A percentile compares a stretch with the other conserved stretches of the same genome.
Conservation (phyloP, 164 flowering plant genomes). For the Platanus orientalis region DNA sequence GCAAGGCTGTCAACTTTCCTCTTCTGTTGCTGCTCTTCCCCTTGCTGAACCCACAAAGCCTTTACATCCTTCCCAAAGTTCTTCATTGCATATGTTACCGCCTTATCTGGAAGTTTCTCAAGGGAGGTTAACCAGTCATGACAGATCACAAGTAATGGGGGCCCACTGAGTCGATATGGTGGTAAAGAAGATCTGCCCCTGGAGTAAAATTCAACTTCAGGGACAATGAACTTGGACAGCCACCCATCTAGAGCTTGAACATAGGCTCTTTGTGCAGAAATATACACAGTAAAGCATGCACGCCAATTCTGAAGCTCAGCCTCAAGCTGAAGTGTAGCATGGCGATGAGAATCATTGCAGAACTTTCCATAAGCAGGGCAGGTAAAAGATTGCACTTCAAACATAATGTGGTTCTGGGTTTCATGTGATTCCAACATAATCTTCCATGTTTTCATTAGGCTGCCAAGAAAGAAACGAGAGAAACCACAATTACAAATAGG, state of each 20-base stretch:
- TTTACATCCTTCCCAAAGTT: constrained; percentile 69
- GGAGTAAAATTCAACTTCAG: constrained; percentile 67
- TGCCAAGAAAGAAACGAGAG: constrained; percentile 27
- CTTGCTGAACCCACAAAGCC: constrained; percentile 74
- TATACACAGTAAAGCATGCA: constrained; percentile 51
- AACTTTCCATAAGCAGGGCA: constrained; percentile 70
- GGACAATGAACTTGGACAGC: constrained; percentile 70
- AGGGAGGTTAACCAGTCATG: constrained; percentile 59
- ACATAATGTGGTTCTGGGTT: constrained; percentile 72
- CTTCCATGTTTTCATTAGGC: constrained; percentile 65
- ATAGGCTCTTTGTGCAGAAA: constrained; percentile 62
- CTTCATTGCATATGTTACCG: constrained; percentile 55
- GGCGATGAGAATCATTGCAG: constrained; percentile 66
- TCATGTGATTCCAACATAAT: constrained; percentile 81
- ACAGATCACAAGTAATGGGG: constrained; percentile 63
- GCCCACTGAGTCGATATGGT: constrained; percentile 43
- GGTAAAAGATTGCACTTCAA: constrained; percentile 62
- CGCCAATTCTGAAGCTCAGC: constrained; percentile 86
- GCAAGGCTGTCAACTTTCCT: constrained; percentile 72
- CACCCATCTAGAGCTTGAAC: constrained; percentile 72
- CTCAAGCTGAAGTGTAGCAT: constrained; percentile 79
- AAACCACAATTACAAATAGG: constrained; percentile 1
- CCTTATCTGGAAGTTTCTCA: constrained; percentile 62
- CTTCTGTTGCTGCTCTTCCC: constrained; percentile 79
- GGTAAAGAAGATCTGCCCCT: constrained; percentile 34